Evolutionary conservation across 768 basidiomycete species (phyloP).

Genomic region (Gloeopeniophorella convolvens): DNA sequence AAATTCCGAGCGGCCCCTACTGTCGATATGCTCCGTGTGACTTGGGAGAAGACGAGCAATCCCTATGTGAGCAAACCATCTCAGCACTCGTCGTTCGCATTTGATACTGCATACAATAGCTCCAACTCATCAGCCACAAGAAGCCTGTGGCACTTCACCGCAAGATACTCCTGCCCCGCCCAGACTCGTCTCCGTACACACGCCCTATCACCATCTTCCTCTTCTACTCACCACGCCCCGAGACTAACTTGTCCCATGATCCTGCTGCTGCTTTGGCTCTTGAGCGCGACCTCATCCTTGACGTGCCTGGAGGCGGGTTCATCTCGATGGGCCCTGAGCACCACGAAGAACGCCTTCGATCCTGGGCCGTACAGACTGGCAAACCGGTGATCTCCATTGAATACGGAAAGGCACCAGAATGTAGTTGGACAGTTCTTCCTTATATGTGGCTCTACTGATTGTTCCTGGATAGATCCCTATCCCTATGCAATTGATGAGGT

Average conservation of each 20-base stretch:
- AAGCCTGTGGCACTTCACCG: conserved; percentile 60
- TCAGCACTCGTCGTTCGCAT: conserved; percentile 5
- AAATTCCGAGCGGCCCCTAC: conserved; percentile 90
- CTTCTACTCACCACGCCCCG: conserved; percentile 69
- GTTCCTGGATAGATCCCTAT: conserved; percentile 68
- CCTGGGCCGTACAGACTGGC: conserved; percentile 76
- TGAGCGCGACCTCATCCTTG: conserved; percentile 67
- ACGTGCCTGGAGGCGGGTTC: conserved; percentile 95
- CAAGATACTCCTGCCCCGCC: conserved; percentile 80
- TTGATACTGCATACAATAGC: conserved; percentile 34
- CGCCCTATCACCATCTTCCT: conserved; percentile 81
- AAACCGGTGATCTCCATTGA: conserved; percentile 82
- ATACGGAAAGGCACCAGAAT: conserved; percentile 96
- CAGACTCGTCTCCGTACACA: conserved; percentile 62
- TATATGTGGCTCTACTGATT: not conserved
- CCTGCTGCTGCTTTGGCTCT: conserved; percentile 37
- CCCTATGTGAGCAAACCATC: conserved; percentile 61
- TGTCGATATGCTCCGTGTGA: conserved; percentile 90
- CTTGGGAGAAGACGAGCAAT: conserved; percentile 96
- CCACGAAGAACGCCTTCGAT: conserved; percentile 87
- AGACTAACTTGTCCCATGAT: conserved; percentile 39
- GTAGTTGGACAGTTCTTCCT: conserved; percentile 36
- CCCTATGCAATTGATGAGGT: conserved; percentile 95
- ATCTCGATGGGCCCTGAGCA: conserved; percentile 94
- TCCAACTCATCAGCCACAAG: conserved; percentile 56